Evolutionary conservation across 2,329 filamentous ascomycete genomes (phyloP), one percentile per base, ranked within the genome.

Genomic region (Mollisia scopiformis): DNA sequence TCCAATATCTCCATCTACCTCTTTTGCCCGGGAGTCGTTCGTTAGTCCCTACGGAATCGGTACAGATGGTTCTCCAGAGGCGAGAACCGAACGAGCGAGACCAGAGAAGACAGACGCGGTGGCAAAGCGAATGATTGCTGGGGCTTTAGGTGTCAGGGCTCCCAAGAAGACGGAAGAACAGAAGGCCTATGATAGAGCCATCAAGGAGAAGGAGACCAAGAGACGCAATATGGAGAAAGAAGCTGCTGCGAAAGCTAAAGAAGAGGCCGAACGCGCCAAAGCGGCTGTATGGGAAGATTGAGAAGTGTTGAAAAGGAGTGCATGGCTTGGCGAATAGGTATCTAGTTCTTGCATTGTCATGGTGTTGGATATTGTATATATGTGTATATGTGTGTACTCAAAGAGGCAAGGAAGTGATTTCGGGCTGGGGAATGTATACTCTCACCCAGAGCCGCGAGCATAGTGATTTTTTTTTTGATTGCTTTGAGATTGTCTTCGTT

Each of bases 21-120:
- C 63, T 19, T 57, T 57, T 25, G 54, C 55, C 11, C 41, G 62
- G 21, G 57, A 66, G 14, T 52, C 23, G 8, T 71, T 70, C 30
- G 57, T 53, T 31, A 65, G 39, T 35, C 69, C 69, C 0, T 71
- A 68, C 57, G 68, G 68, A 4, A 69, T 68, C 50, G 46, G 52
- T 5, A 35, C 55, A 14, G 64, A 68, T 31, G 50, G 43, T 1
- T 60, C 25, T 6, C 47, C 52, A 25, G 62, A 62, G 58, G 53
- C 33, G 16, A 59, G 59, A 27, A 33, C 39, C 16, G 66, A 70
- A 30, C 72, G 70, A 14, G 69, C 69, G 58, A 79, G 91, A 39
- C 94, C 93, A 0, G 93, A 97, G 77, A 99, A 97, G 81, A 96
- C 93, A 64, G 96, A 96, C 63, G 92, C 93, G 0, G 92, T 96